Evolutionary conservation across 495 filamentous ascomycete genomes (phyloP), one percentile per base, ranked within the genome.

Genomic region (Penicillium subrubescens): DNA sequence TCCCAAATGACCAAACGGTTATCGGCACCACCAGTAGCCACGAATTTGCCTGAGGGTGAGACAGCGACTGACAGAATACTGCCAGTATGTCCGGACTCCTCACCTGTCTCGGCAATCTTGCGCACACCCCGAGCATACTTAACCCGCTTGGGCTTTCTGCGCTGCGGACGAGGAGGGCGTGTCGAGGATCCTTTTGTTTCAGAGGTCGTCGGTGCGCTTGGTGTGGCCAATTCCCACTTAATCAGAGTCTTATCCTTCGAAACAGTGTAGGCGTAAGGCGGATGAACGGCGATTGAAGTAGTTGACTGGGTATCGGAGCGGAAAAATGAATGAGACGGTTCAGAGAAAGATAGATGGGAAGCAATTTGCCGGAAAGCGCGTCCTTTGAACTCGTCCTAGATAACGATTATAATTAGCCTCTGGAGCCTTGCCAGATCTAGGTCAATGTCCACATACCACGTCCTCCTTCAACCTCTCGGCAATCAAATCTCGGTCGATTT

Each of bases 401-500:
- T 29, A 25, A 48, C 11, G 8, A 62, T 71, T 63, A 15, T 66
- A 60, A 55, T 50, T 19, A n/a, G 41, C 12, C 8, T 60, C 52
- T 17, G 14, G 15, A 43, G 15, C 2, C 29, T 31, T 15, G 41
- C 14, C n/a, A 58, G 11, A 43, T 43, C n/a, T 23, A n/a, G 2
- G 37, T 15, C 25, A 29, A 43, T 52, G 15, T 63, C 8, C 41
- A 79, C 83, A 71, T 85, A 85, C 83, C 48, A 93, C 93, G 74
- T 97, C 95, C 77, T 97, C 91, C 74, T 93, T 88, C 62, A 98
- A 78, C 63, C 94, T 82, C 70, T 94, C 89, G 7, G 95, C 93
- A 69, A 98, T 95, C 55, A 97, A 82, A 67, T 98, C 93, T 48
- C 89, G 83, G 77, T 98, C 95, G 50, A 99, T 92, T 21, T 97